Conservation (phyloP, 1,284 basidiomycete species). For the Ceratobasidium papillatum region DNA sequence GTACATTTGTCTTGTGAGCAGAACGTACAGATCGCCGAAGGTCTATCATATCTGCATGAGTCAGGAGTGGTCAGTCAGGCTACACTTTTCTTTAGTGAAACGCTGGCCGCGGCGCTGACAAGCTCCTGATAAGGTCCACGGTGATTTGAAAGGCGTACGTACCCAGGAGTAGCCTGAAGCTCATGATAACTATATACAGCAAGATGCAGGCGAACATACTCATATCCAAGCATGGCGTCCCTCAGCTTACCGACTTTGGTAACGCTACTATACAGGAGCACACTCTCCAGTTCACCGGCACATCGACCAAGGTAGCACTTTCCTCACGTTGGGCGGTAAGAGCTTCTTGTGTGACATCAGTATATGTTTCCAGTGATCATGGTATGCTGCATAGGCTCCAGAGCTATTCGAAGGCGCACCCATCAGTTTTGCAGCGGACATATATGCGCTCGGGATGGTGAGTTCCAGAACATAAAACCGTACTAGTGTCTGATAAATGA, state of each 20-base stretch:
- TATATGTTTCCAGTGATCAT: neutral
- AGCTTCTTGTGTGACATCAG: neutral
- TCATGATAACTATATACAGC: neutral
- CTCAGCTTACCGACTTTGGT: conserved; percentile 11
- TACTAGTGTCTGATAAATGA: neutral
- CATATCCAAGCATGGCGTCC: neutral
- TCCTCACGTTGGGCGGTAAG: conserved; percentile 19
- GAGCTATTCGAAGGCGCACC: neutral
- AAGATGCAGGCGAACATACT: conserved; percentile 6
- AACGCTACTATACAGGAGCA: neutral
- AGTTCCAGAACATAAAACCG: neutral
- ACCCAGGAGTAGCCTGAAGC: neutral
- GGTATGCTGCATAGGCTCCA: conserved; percentile 3
- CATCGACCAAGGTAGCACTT: neutral
- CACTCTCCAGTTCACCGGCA: neutral
- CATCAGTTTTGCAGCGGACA: neutral
- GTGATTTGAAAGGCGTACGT: conserved; percentile 17
- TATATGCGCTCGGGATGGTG: conserved; percentile 24
- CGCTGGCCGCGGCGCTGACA: neutral
- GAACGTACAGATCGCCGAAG: neutral
- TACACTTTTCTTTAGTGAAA: neutral
- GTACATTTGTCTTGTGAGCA: neutral
- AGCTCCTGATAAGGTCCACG: conserved; percentile 19
- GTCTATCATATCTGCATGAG: conserved; percentile 1
- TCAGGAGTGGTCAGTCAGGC: neutral